Percentiles rank a stretch among this genome's conserved stretches.
Evolutionary conservation across 495 filamentous ascomycete species (phyloP).

Genomic region (Cercophora samala): DNA sequence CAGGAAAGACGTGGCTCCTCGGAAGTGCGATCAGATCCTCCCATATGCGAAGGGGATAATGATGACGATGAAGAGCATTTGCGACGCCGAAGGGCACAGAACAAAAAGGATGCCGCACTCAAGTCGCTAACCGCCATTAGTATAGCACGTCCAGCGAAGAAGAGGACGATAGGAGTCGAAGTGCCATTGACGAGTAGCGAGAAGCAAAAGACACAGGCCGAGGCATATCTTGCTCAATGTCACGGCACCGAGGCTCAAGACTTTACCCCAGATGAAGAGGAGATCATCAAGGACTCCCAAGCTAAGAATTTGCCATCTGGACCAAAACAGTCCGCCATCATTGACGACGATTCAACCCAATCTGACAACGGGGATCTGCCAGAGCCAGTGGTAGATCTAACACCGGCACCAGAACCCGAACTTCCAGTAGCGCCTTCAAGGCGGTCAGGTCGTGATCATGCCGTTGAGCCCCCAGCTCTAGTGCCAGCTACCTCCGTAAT

Average conservation of each 20-base stretch:
- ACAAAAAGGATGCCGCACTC: constrained; percentile 36
- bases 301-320: constrained; percentile 13
- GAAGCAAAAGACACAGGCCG: constrained; percentile 21
- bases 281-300: constrained; percentile 37
- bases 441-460: neutral
- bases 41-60: constrained; percentile 25
- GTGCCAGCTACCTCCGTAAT: neutral
- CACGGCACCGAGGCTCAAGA: constrained; percentile 13
- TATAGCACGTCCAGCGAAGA: constrained; percentile 29
- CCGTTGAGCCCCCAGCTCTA: neutral
- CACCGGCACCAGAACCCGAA: constrained; percentile 6
- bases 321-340: constrained; percentile 5
- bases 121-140: constrained; percentile 38
- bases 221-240: constrained; percentile 24
- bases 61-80: constrained; percentile 24
- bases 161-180: constrained; percentile 37
- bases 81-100: constrained; percentile 25
- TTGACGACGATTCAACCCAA: constrained; percentile 26
- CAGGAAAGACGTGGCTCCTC: constrained; percentile 33
- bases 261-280: constrained; percentile 23
- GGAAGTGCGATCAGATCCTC: constrained; percentile 4
- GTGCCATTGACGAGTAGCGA: constrained; percentile 4
- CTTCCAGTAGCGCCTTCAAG: constrained; percentile 16
- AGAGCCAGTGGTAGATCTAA: constrained; percentile 10
- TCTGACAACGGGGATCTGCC: constrained; percentile 22